Base-by-base conservation (phyloP, 1,284 basidiomycete genomes). In the Ustilago esculenta region DNA sequence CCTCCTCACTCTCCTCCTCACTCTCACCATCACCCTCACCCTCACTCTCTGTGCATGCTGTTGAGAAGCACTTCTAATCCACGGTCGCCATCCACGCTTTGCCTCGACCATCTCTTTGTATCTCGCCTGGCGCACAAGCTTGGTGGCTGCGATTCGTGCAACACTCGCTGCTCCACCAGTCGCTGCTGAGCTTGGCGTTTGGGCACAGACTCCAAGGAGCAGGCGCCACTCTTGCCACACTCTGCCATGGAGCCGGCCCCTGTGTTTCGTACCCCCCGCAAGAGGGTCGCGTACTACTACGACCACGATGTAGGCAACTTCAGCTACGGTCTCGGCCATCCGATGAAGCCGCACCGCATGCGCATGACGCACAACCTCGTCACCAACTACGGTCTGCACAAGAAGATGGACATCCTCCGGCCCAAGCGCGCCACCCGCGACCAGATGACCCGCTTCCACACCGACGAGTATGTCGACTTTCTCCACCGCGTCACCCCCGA, bases 381-480 rank as follows among this genome's bases (percentile, higher is more conserved):
- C 43, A 87, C 89, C 25, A 91, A 92, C 47, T 98, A 98, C 75
- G 90, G 89, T 12, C 90, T 98, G 87, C 85, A 94, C 33, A 88
- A 88, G 64, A 88, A 90, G 83, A 95, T 98, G 93, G 90, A 94
- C 77, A 87, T 96, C 53, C 84, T 95, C 66, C 87, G 87, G 76
- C 90, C 96, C 1, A 88, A 87, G 80, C 87, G 92, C 35, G 91
- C 94, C 2, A 87, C 89, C 0, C 88, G 90, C 11, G 88, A 90
- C 76, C 87, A 89, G 43, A 92, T 98, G 90, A 90, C 92, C 4
- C 85, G 89, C 17, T 98, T 98, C 82, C 96, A 98, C 83, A 95
- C 94, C 11, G 95, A 98, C 84, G 95, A 98, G 85, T 98, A 97
- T 83, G 88, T 98, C 65, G 88, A 97, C 75, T 94, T 98, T 73